Evolutionary conservation across 352 stramenopile species (phyloP).

Genomic region (Phytophthora cactorum): DNA sequence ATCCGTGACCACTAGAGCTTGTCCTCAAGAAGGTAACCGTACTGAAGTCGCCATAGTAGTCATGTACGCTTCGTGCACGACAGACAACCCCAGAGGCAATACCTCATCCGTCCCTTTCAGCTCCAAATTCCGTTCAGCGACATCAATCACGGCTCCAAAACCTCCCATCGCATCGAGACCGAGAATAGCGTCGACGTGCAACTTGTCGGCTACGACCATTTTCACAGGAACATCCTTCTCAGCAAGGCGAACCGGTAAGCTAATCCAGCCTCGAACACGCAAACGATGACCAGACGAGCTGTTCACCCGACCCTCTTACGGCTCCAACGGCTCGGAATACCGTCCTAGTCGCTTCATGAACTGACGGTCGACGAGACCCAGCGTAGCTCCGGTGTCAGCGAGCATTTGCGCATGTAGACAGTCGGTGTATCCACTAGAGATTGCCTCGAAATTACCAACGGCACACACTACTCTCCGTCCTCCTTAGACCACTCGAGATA

Average conservation of each 20-base stretch:
- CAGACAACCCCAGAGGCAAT: neutral
- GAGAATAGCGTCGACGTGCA: constrained; percentile 11
- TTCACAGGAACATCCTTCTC: neutral
- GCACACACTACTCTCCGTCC: neutral
- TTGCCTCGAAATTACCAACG: neutral
- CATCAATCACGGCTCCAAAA: constrained; percentile 13
- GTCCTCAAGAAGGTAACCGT: neutral
- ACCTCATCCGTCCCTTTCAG: constrained; percentile 2
- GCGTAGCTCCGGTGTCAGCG: neutral
- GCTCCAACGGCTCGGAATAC: neutral
- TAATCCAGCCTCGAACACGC: neutral
- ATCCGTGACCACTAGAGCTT: neutral
- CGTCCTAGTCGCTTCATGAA: constrained; percentile 8
- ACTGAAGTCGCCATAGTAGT: neutral
- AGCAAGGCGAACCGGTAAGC: neutral
- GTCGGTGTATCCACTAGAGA: neutral
- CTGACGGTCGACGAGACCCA: neutral
- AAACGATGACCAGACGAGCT: constrained; percentile 11
- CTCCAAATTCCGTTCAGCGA: neutral
- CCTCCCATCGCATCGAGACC: constrained; percentile 4
- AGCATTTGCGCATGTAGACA: neutral
- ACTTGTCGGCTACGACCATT: constrained; percentile 3
- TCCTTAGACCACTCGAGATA: neutral
- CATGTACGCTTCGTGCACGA: constrained; percentile 5
- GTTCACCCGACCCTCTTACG: neutral